Percentiles rank a stretch among this genome's conserved stretches.
Evolutionary conservation across 352 stramenopile species (phyloP).

Genomic region (Phytophthora agathidicida): DNA sequence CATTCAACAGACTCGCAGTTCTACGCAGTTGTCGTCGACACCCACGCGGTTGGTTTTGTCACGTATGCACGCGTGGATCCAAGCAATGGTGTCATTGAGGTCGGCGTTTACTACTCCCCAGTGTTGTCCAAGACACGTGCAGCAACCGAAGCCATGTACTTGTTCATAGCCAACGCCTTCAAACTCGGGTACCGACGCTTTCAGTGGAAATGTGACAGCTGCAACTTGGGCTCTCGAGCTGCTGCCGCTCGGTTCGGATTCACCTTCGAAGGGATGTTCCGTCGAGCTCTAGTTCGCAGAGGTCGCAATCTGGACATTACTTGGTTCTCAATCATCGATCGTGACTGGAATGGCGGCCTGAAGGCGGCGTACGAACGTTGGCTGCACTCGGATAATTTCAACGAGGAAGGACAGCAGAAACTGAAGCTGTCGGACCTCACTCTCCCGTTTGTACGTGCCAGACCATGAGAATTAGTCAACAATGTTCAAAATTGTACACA

Average conservation of each 20-base stretch:
- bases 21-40: conserved; percentile 19
- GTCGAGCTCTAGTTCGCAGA: conserved; percentile 11
- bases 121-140: conserved; percentile 13
- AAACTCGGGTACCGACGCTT: conserved; percentile 21
- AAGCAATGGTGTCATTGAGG: conserved; percentile 16
- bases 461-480: no score
- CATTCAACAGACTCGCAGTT: conserved; percentile 9
- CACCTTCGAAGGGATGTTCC: conserved; percentile 21
- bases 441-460: conserved; percentile 14
- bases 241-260: conserved; percentile 18
- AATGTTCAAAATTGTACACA: no score
- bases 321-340: conserved; percentile 29
- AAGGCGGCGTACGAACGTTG: conserved; percentile 11
- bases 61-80: conserved; percentile 17
- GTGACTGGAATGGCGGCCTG: conserved; percentile 12
- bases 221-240: conserved; percentile 11
- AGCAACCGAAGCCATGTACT: conserved; percentile 16
- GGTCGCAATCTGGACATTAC: conserved; percentile 19
- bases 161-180: conserved; percentile 18
- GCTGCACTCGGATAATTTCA: conserved; percentile 16
- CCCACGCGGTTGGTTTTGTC: conserved; percentile 16
- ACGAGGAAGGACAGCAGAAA: conserved; percentile 15
- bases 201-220: conserved; percentile 28
- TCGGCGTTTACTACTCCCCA: conserved; percentile 15
- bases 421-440: conserved; percentile 26